A percentile compares a stretch with the other conserved stretches of the same genome.
Evolutionary conservation across 805 yeast species (phyloP).

Genomic region (Candida nanaspora): DNA sequence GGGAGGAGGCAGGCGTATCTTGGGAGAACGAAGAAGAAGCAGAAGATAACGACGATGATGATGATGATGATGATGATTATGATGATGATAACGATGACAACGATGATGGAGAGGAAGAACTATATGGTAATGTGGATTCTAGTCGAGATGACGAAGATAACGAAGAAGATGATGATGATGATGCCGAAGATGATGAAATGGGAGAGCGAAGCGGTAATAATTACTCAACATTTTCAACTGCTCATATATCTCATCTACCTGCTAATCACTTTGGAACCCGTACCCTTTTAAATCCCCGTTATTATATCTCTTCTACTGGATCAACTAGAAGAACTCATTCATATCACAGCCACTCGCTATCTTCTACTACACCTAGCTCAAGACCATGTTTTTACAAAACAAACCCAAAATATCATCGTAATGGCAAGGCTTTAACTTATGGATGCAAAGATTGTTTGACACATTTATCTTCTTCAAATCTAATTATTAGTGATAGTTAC

Average conservation of each 20-base stretch:
- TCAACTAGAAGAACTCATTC: no score
- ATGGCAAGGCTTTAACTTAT: conserved; percentile 18
- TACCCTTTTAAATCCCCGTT: no score
- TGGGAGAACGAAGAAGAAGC: no score
- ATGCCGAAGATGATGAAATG: not conserved
- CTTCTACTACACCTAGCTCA: not conserved
- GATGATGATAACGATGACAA: conserved; percentile 4
- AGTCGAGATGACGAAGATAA: not conserved
- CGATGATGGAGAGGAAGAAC: conserved; percentile 2
- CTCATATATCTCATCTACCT: not conserved
- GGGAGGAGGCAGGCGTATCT: no score
- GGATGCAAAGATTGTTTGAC: conserved; percentile 23
- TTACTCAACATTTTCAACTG: not conserved
- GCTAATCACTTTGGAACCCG: not conserved
- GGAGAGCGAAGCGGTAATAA: not conserved
- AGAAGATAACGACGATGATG: no score
- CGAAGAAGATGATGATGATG: not conserved
- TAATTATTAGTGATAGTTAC: conserved; percentile 32
- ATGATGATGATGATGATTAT: conserved; percentile 8
- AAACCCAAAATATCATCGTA: conserved; percentile 10
- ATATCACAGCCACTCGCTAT: no score
- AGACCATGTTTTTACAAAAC: conserved; percentile 4
- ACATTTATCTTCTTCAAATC: conserved; percentile 20
- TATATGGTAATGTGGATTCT: not conserved
- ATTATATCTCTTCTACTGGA: no score